Evolutionary conservation across 495 filamentous ascomycete species (phyloP).

Genomic region (Xylaria telfairii): DNA sequence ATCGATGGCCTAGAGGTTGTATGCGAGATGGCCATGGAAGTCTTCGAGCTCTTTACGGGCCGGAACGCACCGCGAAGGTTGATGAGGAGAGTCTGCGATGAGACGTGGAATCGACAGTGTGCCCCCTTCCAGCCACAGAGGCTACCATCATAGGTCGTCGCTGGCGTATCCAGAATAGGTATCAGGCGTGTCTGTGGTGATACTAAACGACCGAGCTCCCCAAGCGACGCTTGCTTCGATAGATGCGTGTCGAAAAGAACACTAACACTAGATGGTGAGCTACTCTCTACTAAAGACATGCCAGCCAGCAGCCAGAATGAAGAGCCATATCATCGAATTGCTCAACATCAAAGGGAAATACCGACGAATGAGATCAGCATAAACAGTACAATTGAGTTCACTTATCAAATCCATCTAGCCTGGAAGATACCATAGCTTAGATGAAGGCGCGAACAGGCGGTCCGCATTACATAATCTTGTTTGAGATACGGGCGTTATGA

Average conservation of each 20-base stretch:
- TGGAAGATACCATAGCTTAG: neutral
- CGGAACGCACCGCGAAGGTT: conserved; percentile 74
- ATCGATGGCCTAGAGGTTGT: conserved; percentile 83
- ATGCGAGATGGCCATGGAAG: conserved; percentile 80
- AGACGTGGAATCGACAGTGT: conserved; percentile 48
- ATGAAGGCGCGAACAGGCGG: neutral
- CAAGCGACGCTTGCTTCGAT: conserved; percentile 1
- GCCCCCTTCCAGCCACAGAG: conserved; percentile 40
- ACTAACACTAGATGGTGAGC: neutral
- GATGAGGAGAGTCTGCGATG: conserved; percentile 65
- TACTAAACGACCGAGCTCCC: neutral
- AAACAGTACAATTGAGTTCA: neutral
- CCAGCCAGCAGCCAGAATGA: neutral
- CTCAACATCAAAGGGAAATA: neutral
- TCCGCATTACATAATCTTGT: neutral
- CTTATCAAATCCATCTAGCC: neutral
- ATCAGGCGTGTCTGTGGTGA: neutral
- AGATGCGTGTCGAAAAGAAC: neutral
- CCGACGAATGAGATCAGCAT: neutral
- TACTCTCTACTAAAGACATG: neutral
- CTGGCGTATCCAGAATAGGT: neutral
- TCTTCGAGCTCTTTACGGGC: conserved; percentile 85
- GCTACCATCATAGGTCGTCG: conserved; percentile 17
- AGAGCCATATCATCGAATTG: neutral
- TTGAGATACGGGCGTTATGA: neutral